A percentile compares a stretch with the other conserved stretches of the same genome.
Conservation (phyloP, 768 basidiomycete species). For the Amanita pallidorosea region DNA sequence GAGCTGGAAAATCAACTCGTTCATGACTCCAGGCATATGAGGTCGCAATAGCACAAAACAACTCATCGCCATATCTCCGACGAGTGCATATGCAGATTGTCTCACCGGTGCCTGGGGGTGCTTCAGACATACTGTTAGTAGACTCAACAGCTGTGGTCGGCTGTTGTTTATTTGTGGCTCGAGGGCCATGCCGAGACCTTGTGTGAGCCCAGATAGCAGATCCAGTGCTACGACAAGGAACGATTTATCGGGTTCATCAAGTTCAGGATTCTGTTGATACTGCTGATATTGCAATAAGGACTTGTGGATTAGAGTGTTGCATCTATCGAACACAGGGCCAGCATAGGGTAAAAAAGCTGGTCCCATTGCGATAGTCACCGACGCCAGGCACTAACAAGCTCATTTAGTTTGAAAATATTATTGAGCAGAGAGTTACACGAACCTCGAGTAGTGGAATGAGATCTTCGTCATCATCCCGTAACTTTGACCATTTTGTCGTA, state of each 20-base stretch:
- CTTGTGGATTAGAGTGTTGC: constrained; percentile 73
- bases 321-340: constrained; percentile 86
- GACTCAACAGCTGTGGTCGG: constrained; percentile 67
- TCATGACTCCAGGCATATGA: constrained; percentile 82
- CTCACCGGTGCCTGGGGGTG: constrained; percentile 94
- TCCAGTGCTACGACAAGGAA: constrained; percentile 99
- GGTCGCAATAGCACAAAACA: constrained; percentile 84
- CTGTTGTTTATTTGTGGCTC: constrained; percentile 59
- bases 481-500: constrained; percentile 79
- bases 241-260: constrained; percentile 92
- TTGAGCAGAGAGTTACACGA: constrained; percentile 9
- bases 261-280: constrained; percentile 79
- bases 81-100: constrained; percentile 95
- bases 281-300: constrained; percentile 80
- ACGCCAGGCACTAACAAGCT: constrained; percentile 75
- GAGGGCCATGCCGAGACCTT: constrained; percentile 77
- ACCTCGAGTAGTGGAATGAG: constrained; percentile 95
- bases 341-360: constrained; percentile 82
- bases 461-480: constrained; percentile 87
- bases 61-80: constrained; percentile 96
- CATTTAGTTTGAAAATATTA: neutral
- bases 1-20: constrained; percentile 80
- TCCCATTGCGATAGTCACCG: constrained; percentile 94
- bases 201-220: constrained; percentile 88
- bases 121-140: constrained; percentile 85